Conservation (phyloP, 2,329 filamentous ascomycete genomes). For the Penicillium sp. region DNA sequence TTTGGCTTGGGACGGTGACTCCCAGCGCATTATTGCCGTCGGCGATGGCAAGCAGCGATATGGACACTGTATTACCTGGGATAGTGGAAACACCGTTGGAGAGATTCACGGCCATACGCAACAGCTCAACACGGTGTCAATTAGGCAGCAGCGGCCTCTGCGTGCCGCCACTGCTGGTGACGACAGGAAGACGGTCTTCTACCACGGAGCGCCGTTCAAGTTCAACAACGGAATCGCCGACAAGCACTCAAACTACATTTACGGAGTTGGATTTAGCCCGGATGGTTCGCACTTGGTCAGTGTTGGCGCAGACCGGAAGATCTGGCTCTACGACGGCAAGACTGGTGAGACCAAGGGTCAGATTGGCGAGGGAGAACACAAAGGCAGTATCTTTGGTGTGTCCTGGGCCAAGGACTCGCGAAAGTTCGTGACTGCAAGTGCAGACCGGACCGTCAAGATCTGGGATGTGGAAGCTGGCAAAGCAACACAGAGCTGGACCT, state of each 20-base stretch:
- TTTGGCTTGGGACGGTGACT: slow-evolving; percentile 96
- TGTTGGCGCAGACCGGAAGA: slow-evolving; percentile 86
- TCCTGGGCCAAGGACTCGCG: slow-evolving; percentile 87
- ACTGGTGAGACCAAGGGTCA: slow-evolving; percentile 77
- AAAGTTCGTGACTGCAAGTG: slow-evolving; percentile 84
- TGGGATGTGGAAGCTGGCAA: slow-evolving; percentile 86
- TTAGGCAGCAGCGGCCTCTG: slow-evolving; percentile 85
- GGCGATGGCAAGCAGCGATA: slow-evolving; percentile 92
- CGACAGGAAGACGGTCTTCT: slow-evolving; percentile 85
- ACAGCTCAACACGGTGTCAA: slow-evolving; percentile 84
- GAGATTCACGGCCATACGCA: slow-evolving; percentile 91
- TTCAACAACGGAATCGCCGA: slow-evolving; percentile 79
- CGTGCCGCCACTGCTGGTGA: slow-evolving; percentile 88
- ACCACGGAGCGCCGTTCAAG: slow-evolving; percentile 93
- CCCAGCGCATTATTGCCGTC: slow-evolving; percentile 91
- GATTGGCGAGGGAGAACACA: slow-evolving; percentile 73
- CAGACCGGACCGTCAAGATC: slow-evolving; percentile 89
- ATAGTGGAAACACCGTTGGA: slow-evolving; percentile 93
- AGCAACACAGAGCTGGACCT: slow-evolving; percentile 75
- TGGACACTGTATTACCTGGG: slow-evolving; percentile 89
- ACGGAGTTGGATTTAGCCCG: slow-evolving; percentile 83
- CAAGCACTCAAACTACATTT: slow-evolving; percentile 84
- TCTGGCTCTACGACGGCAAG: slow-evolving; percentile 95
- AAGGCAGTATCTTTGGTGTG: slow-evolving; percentile 86
- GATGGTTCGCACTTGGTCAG: slow-evolving; percentile 80